Base-by-base conservation (phyloP, 192 early-diverging fungal genomes). In the Backusella westeae region DNA sequence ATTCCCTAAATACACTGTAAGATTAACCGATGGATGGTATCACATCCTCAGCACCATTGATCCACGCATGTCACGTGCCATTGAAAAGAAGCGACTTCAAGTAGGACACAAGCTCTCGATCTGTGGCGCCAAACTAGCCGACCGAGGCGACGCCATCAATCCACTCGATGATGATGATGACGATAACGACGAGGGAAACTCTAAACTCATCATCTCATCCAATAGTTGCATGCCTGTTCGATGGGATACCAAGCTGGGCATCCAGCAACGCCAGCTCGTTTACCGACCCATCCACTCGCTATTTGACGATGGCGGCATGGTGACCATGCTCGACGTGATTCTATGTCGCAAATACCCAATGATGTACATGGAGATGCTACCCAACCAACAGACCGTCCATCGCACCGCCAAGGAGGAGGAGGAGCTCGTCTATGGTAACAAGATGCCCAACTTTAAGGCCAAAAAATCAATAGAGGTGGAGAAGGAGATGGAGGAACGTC, bases 21-120 rank as follows among this genome's bases (percentile, higher is more conserved):
- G 86, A 49, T 75, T 94, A 52, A 91, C 93, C 4, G 93, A 94
- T 81, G 93, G 93, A 17, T 94, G 93, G 93, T 94, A 94, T 70
- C 29, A 76, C 35, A 83, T 94, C 4, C 76, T 82, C 12, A 88
- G 89, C 3, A 46, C 65, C 0, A 38, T 94, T 17, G 93, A 94
- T 73, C 21, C 41, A 12, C 52, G 75, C 21, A 67, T 94, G 72
- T 69, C 67, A 41, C 34, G 67, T 17, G 79, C 82, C 0, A 74
- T 91, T 0, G 74, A 75, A 42, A 65, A 78, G 15, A 79, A 79
- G 15, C 82, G 72, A 29, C 78, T 94, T 19, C 56, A 71, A 3
- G 75, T 92, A n/a, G 92, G 92, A 5, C 82, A 80, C 34, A 94
- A 94, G 69, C 32, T 94, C 8, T 72, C 84, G 23, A 87, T 93